These are phyloP conservation scores for Ogataea nakhonphanomensis DNA, from an alignment of 805 yeast genomes.

Conservation along the genomic window DNA sequence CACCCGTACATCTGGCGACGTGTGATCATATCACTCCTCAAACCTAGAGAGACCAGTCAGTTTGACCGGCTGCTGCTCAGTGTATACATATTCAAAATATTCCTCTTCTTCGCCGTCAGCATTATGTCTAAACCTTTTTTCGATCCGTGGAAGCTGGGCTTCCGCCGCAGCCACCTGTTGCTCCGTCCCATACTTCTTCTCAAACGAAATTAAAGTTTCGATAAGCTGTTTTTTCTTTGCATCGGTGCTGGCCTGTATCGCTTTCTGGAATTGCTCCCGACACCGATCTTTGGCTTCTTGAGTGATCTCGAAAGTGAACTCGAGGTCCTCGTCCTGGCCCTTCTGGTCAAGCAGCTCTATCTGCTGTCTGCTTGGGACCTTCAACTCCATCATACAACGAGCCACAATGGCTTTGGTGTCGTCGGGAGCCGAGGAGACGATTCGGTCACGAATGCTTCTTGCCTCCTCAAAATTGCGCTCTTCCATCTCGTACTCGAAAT, in stretches of 20 bases:
- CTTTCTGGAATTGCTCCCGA: constrained; percentile 55
- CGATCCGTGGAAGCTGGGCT: constrained; percentile 51
- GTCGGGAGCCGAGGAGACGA: constrained; percentile 32
- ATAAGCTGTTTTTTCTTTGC: constrained; percentile 50
- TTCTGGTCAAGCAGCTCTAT: constrained; percentile 33
- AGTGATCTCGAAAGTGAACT: constrained; percentile 48
- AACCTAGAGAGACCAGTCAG: constrained; percentile 1
- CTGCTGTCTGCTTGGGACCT: constrained; percentile 56
- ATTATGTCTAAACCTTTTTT: constrained; percentile 40
- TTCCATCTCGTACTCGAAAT: constrained; percentile 61
- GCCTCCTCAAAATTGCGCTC: constrained; percentile 55
- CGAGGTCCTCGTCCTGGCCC: constrained; percentile 32
- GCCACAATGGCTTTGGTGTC: constrained; percentile 54
- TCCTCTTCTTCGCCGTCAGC: constrained; percentile 43
- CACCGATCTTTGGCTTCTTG: constrained; percentile 43
- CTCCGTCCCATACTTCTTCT: constrained; percentile 53
- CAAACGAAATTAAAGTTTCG: constrained; percentile 65
- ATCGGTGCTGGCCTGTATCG: constrained; percentile 37
- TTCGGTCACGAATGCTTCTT: constrained; percentile 44
- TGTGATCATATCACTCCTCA: constrained; percentile 4
- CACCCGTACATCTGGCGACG: not conserved
- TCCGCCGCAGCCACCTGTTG: constrained; percentile 36
- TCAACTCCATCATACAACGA: constrained; percentile 67
- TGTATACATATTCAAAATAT: constrained; percentile 12
- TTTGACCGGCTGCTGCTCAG: not conserved